Base-by-base conservation (phyloP, 352 stramenopile genomes). In the Globisporangium apiculatum region DNA sequence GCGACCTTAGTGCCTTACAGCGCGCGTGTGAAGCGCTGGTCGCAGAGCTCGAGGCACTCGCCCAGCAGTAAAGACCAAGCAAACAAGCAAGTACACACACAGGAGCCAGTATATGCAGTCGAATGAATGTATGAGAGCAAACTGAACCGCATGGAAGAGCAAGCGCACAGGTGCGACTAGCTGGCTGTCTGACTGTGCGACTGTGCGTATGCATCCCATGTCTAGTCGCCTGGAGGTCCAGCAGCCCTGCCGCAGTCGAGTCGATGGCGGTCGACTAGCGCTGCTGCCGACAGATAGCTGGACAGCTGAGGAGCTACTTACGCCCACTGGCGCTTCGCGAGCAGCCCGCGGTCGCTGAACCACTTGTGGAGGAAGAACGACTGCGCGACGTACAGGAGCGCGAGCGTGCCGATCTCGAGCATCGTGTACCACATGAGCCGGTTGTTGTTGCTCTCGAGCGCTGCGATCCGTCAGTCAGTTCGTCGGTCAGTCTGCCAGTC, bases 331-430 rank as follows among this genome's bases (percentile, higher is more conserved):
- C 76, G 80, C 65, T 79, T 84, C 48, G 80, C 70, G 41, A 94
- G 56, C 48, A 72, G 87, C 18, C 81, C 81, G 48, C 83, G 72
- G 68, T 89, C 79, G 55, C 72, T 89, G 55, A 94, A 94, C 77
- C 81, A 94, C 69, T 91, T 90, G 74, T 91, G 80, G 49, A 94
- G 69, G 38, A 94, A 54, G 58, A 84, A 88, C 48, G 77, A 86
- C 66, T 94, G 83, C 3, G 58, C 73, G 10, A 72, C 75, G 58
- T 94, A 91, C 65, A 94, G 76, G 36, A 83, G 66, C 12, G 66
- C 83, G 43, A 94, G 69, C 43, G 83, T 71, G 7, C 61, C 47
- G 53, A 94, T 73, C 61, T 91, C 79, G 36, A 91, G 62, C 24
- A 79, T 68, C 45, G 81, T 94, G 72, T 87, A 94, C 69, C 73